Evolutionary conservation across 163 green algal genomes (phyloP).

Genomic region (Volvox carteri): DNA sequence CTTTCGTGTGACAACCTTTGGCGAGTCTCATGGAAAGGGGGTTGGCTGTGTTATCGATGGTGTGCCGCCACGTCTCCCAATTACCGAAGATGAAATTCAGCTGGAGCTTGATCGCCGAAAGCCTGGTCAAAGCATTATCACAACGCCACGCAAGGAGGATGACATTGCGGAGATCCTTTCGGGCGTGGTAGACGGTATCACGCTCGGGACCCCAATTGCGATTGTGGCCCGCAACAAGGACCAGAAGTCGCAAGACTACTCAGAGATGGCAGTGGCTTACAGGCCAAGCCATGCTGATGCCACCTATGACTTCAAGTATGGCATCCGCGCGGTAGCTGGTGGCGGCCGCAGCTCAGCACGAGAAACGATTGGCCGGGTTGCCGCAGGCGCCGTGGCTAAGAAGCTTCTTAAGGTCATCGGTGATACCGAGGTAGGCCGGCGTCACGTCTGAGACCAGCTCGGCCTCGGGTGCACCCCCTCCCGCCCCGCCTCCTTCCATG

Average conservation of each 20-base stretch:
- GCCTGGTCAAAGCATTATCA: constrained; percentile 97
- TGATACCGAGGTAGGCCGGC: constrained; percentile 82
- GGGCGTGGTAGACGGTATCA: constrained; percentile 80
- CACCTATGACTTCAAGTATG: constrained; percentile 99
- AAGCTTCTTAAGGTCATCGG: constrained; percentile 91
- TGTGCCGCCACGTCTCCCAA: constrained; percentile 90
- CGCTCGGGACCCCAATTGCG: constrained; percentile 94
- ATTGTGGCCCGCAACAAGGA: constrained; percentile 99
- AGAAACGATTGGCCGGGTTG: constrained; percentile 98
- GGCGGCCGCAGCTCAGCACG: constrained; percentile 95
- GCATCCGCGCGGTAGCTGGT: constrained; percentile 95
- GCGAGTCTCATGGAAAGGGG: constrained; percentile 94
- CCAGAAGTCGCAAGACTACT: constrained; percentile 94
- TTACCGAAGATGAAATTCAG: constrained; percentile 94
- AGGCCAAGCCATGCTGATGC: constrained; percentile 97
- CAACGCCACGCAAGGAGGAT: constrained; percentile 96
- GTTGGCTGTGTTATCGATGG: constrained; percentile 99
- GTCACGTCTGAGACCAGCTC: too few species aligned
- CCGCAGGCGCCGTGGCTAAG: constrained; percentile 98
- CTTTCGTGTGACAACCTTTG: constrained; percentile 95
- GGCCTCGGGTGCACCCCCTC: too few species aligned
- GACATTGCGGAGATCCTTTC: constrained; percentile 96
- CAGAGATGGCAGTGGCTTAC: constrained; percentile 98
- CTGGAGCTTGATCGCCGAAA: constrained; percentile 91
- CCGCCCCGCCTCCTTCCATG: too few species aligned